Evolutionary conservation across 2,329 filamentous ascomycete genomes (phyloP).

Genomic region (Emmonsia crescens): DNA sequence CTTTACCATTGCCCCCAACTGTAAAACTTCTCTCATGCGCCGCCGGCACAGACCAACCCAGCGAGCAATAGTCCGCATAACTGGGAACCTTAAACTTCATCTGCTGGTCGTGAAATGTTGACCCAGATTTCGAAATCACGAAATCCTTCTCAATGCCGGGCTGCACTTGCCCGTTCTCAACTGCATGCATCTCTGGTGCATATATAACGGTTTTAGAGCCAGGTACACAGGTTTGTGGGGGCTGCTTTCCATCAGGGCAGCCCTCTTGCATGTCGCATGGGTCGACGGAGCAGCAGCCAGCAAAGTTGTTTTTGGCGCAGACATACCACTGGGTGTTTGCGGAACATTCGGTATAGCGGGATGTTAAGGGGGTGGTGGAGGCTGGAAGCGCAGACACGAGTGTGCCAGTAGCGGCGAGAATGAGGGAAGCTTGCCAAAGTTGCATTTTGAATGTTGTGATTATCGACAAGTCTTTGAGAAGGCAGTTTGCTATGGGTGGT

Average conservation of each 20-base stretch:
- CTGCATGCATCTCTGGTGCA: background rate
- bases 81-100: background rate
- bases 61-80: background rate
- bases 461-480: background rate
- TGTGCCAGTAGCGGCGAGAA: background rate
- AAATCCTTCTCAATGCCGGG: background rate
- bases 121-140: background rate
- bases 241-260: background rate
- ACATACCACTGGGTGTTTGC: background rate
- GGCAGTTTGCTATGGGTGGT: background rate
- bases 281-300: background rate
- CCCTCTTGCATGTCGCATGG: background rate
- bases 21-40: background rate
- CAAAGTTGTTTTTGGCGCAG: background rate
- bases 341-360: background rate
- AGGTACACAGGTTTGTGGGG: background rate
- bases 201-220: background rate
- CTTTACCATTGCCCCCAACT: background rate
- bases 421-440: background rate
- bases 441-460: background rate
- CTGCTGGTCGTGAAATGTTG: background rate
- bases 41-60: background rate
- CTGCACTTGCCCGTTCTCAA: background rate
- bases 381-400: background rate
- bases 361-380: background rate